Percentiles rank a stretch among this genome's conserved stretches.
Conservation (phyloP, 306 rosid species). For the Notholithocarpus densiflorus region DNA sequence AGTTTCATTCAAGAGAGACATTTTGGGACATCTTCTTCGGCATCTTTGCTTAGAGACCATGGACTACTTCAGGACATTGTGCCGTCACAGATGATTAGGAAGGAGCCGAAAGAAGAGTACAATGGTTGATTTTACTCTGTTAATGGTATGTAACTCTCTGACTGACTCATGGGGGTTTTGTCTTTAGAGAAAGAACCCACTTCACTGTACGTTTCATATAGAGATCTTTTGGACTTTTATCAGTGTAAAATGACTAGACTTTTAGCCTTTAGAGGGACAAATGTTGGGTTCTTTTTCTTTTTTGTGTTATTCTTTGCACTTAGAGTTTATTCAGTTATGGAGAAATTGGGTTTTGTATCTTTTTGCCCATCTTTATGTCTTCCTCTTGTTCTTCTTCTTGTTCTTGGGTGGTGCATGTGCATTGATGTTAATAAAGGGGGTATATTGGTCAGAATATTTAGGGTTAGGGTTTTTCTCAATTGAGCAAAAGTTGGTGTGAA, state of each 20-base stretch:
- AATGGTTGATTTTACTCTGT: neutral
- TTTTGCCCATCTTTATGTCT: neutral
- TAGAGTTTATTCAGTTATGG: constrained; percentile 22
- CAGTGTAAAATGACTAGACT: constrained; percentile 14
- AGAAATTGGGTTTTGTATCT: neutral
- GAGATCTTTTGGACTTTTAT: constrained; percentile 9
- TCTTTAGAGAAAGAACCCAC: neutral
- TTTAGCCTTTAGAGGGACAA: constrained; percentile 12
- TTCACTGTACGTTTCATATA: constrained; percentile 6
- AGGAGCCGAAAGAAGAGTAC: constrained; percentile 31
- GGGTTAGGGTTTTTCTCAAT: constrained; percentile 48
- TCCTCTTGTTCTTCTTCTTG: neutral
- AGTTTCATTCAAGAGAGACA: constrained; percentile 30
- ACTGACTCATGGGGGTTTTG: constrained; percentile 4
- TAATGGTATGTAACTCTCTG: constrained; percentile 22
- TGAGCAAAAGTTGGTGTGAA: constrained; percentile 8
- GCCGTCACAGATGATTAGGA: constrained; percentile 53
- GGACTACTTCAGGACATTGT: constrained; percentile 86
- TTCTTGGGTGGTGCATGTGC: neutral
- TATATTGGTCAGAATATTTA: neutral
- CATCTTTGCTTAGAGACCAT: constrained; percentile 44
- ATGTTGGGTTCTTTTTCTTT: constrained; percentile 7
- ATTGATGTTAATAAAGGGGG: neutral
- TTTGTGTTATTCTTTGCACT: constrained; percentile 27
- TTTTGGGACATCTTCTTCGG: constrained; percentile 13